phyloP scores from a whole-genome alignment of 768 basidiomycete genomes.

The Agrocybe praecox region DNA sequence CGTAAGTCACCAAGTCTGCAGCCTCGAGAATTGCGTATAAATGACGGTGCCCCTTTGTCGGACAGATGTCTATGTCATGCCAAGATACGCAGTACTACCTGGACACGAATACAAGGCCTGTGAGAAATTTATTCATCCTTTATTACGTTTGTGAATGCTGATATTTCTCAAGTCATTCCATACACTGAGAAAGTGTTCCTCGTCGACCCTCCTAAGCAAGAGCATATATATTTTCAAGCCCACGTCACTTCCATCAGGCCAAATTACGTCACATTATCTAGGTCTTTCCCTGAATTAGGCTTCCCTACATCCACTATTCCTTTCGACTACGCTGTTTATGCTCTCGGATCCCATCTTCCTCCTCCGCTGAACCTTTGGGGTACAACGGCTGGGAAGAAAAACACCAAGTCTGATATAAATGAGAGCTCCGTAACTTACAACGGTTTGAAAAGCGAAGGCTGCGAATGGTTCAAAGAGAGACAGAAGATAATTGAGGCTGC shows the following conservation, averaged over 20 bases:
- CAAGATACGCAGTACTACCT: constrained; percentile 57
- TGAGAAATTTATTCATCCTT: constrained; percentile 23
- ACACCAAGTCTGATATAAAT: background rate
- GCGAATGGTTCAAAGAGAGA: constrained; percentile 51
- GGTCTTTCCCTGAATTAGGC: constrained; percentile 48
- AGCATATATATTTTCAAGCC: constrained; percentile 45
- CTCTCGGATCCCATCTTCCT: constrained; percentile 61
- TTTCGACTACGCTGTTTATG: constrained; percentile 63
- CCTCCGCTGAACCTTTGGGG: constrained; percentile 59
- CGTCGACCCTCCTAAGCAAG: constrained; percentile 17
- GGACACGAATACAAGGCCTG: constrained; percentile 70
- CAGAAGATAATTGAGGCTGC: constrained; percentile 51
- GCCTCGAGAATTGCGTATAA: background rate
- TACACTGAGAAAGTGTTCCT: constrained; percentile 48
- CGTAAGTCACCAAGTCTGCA: constrained; percentile 28
- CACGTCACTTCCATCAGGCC: constrained; percentile 40
- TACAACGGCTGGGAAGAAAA: constrained; percentile 15
- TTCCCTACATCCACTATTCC: constrained; percentile 34
- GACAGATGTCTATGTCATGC: constrained; percentile 58
- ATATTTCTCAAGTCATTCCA: constrained; percentile 47
- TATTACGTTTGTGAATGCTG: background rate
- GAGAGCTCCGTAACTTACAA: constrained; percentile 22
- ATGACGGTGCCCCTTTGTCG: background rate
- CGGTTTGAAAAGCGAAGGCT: constrained; percentile 50
- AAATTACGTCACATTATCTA: constrained; percentile 46